Conservation (phyloP, 2,329 filamentous ascomycete genomes). For the Botrytis fabae region DNA sequence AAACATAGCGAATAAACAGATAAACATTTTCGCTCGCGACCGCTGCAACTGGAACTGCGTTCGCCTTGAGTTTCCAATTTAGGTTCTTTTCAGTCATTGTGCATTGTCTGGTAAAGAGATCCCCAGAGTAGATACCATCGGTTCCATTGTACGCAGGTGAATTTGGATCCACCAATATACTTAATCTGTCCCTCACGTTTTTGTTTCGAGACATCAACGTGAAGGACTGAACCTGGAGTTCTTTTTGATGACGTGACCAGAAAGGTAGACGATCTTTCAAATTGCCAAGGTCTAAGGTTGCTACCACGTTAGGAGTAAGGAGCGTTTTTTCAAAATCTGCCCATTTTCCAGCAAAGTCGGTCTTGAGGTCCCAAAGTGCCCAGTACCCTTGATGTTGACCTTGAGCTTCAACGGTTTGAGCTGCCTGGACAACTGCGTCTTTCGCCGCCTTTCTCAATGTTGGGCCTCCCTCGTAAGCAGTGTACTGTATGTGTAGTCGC, state of each 20-base stretch:
- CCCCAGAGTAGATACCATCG: not conserved
- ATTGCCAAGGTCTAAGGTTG: not conserved
- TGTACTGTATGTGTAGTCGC: slow-evolving; percentile 4
- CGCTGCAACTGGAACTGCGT: not conserved
- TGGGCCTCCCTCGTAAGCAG: slow-evolving; percentile 3
- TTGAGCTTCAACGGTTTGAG: not conserved
- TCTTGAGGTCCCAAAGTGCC: slow-evolving; percentile 3
- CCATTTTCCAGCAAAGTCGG: not conserved
- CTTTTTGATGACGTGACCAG: not conserved
- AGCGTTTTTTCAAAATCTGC: not conserved
- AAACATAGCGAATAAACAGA: slow-evolving; percentile 3
- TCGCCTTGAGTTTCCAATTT: not conserved
- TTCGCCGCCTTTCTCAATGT: slow-evolving; percentile 9
- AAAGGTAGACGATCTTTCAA: not conserved
- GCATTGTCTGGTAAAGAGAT: not conserved
- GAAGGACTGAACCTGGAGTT: not conserved
- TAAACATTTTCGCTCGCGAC: not conserved
- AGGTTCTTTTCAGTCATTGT: not conserved
- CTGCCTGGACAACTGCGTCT: not conserved
- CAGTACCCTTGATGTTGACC: slow-evolving; percentile 8
- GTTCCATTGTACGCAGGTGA: not conserved
- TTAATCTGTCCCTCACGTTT: not conserved
- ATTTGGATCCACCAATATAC: not conserved
- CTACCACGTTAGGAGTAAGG: no score
- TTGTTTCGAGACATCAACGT: not conserved